Evolutionary conservation across 352 stramenopile genomes (phyloP).

Genomic region (Albugo candida): DNA sequence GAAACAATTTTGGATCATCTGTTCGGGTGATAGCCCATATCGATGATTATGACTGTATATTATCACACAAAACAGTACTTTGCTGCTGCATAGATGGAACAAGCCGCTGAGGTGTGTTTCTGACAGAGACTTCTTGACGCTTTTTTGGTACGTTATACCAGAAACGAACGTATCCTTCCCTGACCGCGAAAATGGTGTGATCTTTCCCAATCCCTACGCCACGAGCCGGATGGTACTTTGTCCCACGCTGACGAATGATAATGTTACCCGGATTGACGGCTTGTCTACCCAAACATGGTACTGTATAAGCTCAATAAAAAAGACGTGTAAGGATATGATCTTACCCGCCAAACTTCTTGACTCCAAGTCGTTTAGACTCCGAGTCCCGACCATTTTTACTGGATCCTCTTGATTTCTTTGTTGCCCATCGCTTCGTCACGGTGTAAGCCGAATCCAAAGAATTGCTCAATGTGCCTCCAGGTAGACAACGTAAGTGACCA

Average conservation of each 20-base stretch:
- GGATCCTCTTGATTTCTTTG: slow-evolving; percentile 93
- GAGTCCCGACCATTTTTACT: slow-evolving; percentile 97
- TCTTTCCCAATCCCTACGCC: slow-evolving; percentile 89
- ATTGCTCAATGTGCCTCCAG: no score
- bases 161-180: slow-evolving; percentile 80
- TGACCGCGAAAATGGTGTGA: slow-evolving; percentile 84
- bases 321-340: not conserved
- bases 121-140: slow-evolving; percentile 72
- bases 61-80: slow-evolving; percentile 9
- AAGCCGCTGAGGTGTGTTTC: slow-evolving; percentile 40
- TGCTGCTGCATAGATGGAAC: no score
- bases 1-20: no score
- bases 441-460: slow-evolving; percentile 22
- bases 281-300: slow-evolving; percentile 26
- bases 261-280: slow-evolving; percentile 89
- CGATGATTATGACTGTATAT: slow-evolving; percentile 4
- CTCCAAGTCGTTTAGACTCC: slow-evolving; percentile 87
- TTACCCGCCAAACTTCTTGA: slow-evolving; percentile 93
- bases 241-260: slow-evolving; percentile 94
- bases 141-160: slow-evolving; percentile 78
- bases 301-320: slow-evolving; percentile 1
- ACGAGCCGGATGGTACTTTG: slow-evolving; percentile 87
- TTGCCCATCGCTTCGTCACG: slow-evolving; percentile 58
- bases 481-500: no score
- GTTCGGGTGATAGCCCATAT: not conserved